A percentile compares a stretch with the other conserved stretches of the same genome.
Evolutionary conservation across 495 filamentous ascomycete genomes (phyloP).

Genomic region (Lindgomyces ingoldianus): DNA sequence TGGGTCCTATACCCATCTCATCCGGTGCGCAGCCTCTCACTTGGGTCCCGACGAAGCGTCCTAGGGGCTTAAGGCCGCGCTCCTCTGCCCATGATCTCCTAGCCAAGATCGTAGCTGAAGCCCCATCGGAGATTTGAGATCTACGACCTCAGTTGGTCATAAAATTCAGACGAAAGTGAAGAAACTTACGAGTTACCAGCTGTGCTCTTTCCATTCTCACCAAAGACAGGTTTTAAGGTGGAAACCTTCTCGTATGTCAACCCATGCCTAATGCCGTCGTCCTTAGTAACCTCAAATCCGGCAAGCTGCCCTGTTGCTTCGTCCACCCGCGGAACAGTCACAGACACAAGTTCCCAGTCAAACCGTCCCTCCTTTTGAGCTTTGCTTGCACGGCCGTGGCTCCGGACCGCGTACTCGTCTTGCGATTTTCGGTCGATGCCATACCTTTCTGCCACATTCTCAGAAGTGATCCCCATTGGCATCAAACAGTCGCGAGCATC

Average conservation of each 20-base stretch:
- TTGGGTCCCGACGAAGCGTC: constrained; percentile 34
- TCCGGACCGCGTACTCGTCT: constrained; percentile 36
- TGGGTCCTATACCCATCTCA: constrained; percentile 40
- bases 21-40: constrained; percentile 34
- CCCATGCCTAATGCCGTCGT: constrained; percentile 37
- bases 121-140: constrained; percentile 39
- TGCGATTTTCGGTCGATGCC: constrained; percentile 32
- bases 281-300: constrained; percentile 32
- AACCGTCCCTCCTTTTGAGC: constrained; percentile 38
- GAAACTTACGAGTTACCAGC: constrained; percentile 36
- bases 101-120: constrained; percentile 32
- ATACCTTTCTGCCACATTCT: constrained; percentile 38
- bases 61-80: constrained; percentile 30
- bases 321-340: constrained; percentile 26
- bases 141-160: constrained; percentile 4
- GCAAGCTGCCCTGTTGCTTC: constrained; percentile 24
- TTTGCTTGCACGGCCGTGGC: constrained; percentile 29
- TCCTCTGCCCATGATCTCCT: constrained; percentile 34
- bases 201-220: constrained; percentile 31
- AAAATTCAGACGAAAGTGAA: background rate
- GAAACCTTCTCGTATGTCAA: constrained; percentile 35
- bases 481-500: constrained; percentile 36
- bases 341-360: constrained; percentile 37
- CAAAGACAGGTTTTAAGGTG: constrained; percentile 35
- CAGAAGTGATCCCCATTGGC: constrained; percentile 39